phyloP scores from a whole-genome alignment of 2,329 filamentous ascomycete species.

The Cladophialophora psammophila region DNA sequence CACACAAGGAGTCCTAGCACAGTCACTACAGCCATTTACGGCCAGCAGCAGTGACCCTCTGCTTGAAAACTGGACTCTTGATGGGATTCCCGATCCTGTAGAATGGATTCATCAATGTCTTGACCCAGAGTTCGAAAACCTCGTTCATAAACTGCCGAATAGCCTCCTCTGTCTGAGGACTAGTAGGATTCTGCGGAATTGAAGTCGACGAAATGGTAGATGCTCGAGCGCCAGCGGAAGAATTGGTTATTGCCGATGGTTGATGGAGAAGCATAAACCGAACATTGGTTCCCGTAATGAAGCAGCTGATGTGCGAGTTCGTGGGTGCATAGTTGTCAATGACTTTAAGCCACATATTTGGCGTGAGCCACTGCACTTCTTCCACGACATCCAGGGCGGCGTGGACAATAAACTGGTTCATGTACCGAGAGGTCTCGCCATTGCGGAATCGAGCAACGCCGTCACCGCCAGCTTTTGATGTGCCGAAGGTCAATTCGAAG shows the following conservation, averaged over 20 bases:
- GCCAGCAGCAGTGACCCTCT: conserved; percentile 82
- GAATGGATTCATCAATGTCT: conserved; percentile 97
- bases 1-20: conserved; percentile 3
- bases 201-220: conserved; percentile 62
- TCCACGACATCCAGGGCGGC: conserved; percentile 93
- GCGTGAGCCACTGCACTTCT: conserved; percentile 91
- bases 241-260: conserved; percentile 60
- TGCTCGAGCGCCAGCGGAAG: conserved; percentile 44
- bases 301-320: conserved; percentile 93
- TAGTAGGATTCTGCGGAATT: conserved; percentile 84
- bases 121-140: conserved; percentile 95
- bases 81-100: conserved; percentile 86
- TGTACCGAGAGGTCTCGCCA: conserved; percentile 79
- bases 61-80: conserved; percentile 83
- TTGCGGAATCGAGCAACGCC: conserved; percentile 82
- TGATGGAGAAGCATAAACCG: conserved; percentile 95
- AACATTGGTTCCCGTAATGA: conserved; percentile 88
- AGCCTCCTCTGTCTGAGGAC: conserved; percentile 91
- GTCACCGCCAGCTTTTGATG: conserved; percentile 93
- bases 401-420: conserved; percentile 98
- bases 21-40: conserved; percentile 82
- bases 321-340: conserved; percentile 87
- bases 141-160: conserved; percentile 94
- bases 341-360: conserved; percentile 92
- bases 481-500: conserved; percentile 97